phyloP scores from a whole-genome alignment of 345 rosid species.

The Eucalyptus erythrocorys region DNA sequence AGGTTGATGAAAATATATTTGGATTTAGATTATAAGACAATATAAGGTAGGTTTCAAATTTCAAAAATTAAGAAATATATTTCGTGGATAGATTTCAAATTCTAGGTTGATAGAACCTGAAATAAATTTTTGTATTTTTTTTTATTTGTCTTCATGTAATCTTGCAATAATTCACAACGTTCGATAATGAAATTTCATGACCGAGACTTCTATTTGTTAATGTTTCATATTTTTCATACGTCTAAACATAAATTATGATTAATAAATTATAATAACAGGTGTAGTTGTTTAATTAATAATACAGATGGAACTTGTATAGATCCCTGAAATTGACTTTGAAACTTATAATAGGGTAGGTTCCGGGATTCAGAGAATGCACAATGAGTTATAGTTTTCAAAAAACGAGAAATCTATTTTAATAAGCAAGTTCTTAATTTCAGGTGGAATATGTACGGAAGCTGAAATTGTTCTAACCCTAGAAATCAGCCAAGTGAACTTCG shows the following conservation, averaged over 20 bases:
- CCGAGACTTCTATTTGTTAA: fast-evolving
- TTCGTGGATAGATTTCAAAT: fast-evolving
- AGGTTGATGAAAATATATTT: fast-evolving
- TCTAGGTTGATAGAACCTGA: fast-evolving
- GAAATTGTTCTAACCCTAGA: too few relatives aligned
- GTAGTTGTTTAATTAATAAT: too few relatives aligned
- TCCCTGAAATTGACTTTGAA: fast-evolving
- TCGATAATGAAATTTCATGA: too few relatives aligned
- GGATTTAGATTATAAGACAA: too few relatives aligned
- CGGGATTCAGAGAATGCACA: fast-evolving
- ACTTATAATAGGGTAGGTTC: fast-evolving
- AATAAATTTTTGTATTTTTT: fast-evolving
- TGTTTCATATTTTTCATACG: too few relatives aligned
- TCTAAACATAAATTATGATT: too few relatives aligned
- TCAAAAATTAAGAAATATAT: too few relatives aligned
- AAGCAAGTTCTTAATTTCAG: fast-evolving
- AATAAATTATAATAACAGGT: fast-evolving
- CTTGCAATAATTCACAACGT: fast-evolving
- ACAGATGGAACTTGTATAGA: too few relatives aligned
- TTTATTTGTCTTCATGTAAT: too few relatives aligned
- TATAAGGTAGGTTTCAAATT: fast-evolving
- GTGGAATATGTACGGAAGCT: fast-evolving
- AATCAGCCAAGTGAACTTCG: not conserved
- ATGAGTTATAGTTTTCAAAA: fast-evolving
- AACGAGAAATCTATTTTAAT: fast-evolving